A percentile compares a stretch with the other conserved stretches of the same genome.
phyloP scores from a whole-genome alignment of 441 rosid genomes.

The Cnidoscolus chayamansa region DNA sequence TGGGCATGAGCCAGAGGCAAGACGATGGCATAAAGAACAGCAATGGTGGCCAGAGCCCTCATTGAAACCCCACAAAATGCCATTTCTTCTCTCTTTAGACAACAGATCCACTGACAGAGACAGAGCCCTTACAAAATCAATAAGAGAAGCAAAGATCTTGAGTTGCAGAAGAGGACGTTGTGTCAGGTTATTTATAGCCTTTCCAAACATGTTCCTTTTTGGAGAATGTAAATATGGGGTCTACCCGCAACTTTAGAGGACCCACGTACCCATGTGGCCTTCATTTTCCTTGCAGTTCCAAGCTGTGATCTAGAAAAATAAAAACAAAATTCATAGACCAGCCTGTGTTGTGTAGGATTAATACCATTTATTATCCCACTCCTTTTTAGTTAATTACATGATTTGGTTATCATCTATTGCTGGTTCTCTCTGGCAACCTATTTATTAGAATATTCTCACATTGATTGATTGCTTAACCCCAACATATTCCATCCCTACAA shows the following conservation, averaged over 20 bases:
- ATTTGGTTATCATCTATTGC: neutral
- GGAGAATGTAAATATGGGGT: slow-evolving; percentile 1
- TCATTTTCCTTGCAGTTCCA: slow-evolving; percentile 5
- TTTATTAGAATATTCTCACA: neutral
- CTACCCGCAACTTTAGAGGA: slow-evolving; percentile 17
- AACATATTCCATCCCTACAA: neutral
- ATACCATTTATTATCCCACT: too few species aligned
- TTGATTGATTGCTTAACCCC: neutral
- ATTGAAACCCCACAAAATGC: slow-evolving; percentile 35
- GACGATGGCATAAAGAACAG: slow-evolving; percentile 29
- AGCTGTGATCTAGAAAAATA: slow-evolving; percentile 11
- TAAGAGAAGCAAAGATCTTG: neutral
- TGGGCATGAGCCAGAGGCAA: slow-evolving; percentile 50
- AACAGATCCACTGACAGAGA: neutral
- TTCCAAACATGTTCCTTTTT: neutral
- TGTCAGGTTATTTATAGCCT: neutral
- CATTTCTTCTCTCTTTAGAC: slow-evolving; percentile 24
- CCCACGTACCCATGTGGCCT: slow-evolving; percentile 17
- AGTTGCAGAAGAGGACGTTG: neutral
- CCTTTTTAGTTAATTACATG: too few species aligned
- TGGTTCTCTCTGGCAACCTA: slow-evolving; percentile 4
- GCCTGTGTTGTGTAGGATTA: neutral
- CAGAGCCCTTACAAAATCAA: too few species aligned
- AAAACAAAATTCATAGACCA: neutral
- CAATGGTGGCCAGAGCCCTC: slow-evolving; percentile 33